A percentile compares a stretch with the other conserved stretches of the same genome.
Conservation (phyloP, 1,284 basidiomycete genomes). For the Apiotrichum sp. region DNA sequence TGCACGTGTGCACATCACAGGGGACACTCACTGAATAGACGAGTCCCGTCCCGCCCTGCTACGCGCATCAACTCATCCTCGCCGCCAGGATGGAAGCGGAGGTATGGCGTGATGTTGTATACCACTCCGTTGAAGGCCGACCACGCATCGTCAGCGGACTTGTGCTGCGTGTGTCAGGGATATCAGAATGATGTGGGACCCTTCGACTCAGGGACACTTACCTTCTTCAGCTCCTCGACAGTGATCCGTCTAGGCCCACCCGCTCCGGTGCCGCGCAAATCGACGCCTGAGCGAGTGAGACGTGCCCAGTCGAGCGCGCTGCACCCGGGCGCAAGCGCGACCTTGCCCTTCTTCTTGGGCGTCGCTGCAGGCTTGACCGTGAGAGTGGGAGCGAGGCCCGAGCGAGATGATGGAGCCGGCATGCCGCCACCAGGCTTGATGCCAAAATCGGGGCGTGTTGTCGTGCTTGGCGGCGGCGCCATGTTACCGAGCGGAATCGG, state of each 20-base stretch:
- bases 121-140: constrained; percentile 87
- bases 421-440: constrained; percentile 31
- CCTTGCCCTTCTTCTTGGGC: constrained; percentile 65
- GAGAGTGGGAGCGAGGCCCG: constrained; percentile 23
- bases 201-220: constrained; percentile 55
- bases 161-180: constrained; percentile 42
- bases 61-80: constrained; percentile 91
- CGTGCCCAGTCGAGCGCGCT: constrained; percentile 92
- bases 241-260: constrained; percentile 64
- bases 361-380: not conserved
- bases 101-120: constrained; percentile 92
- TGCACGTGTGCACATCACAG: not conserved
- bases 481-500: constrained; percentile 39
- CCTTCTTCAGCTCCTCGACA: constrained; percentile 73
- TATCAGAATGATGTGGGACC: constrained; percentile 53
- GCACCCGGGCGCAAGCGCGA: constrained; percentile 84
- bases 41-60: constrained; percentile 88
- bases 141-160: constrained; percentile 78
- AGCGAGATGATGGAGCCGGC: not conserved
- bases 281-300: constrained; percentile 67
- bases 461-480: constrained; percentile 39
- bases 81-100: constrained; percentile 90
- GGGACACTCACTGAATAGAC: constrained; percentile 77
- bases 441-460: constrained; percentile 32
- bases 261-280: constrained; percentile 59